Base-by-base conservation (phyloP, 805 yeast genomes). In the Ogataea zsoltii region DNA sequence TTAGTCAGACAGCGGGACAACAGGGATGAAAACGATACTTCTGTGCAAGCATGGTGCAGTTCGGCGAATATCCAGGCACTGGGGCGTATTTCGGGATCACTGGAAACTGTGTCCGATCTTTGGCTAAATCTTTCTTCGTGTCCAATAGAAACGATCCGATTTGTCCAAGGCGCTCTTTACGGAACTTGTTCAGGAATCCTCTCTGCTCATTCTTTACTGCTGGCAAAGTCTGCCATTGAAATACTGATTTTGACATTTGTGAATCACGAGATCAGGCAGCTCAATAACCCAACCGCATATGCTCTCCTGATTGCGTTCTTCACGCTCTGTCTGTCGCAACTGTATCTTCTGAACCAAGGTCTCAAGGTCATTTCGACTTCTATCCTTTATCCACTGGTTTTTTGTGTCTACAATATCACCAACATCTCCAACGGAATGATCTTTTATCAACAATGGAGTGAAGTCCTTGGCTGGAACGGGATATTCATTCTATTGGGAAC, bases 221-320 rank as follows among this genome's bases (percentile, higher is more conserved):
- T 88, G 65, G 96, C 96, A n/a, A 89, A 89, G 64, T 80, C 90
- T 0, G 77, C 87, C 0, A 85, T 89, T 16, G 95, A 87, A 56
- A 77, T 87, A 11, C 57, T 85, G 2, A 62, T 85, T 2, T 71
- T 67, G 47, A 76, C 72, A 26, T 66, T 69, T 41, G 61, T 63
- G 39, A 65, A 61, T 38, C 65, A 65, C 42, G 43, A 48, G 31
- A 41, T 60, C 50, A 39, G 56, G 48, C 48, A 60, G 41, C 65
- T 79, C 14, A 61, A 66, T 38, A 61, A 70, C 36, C 59, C 67
- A 38, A 67, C 66, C 44, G 64, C 80, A 9, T 81, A 80, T 75
- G 26, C 74, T 0, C 71, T 88, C 9, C 70, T 85, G 14, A 36
- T 68, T 0, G 57, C 74, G 1, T 84, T 88, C 67, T 67, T 85